A percentile compares a stretch with the other conserved stretches of the same genome.
Conservation (phyloP, 495 filamentous ascomycete species). For the Rostrohypoxylon terebratum region DNA sequence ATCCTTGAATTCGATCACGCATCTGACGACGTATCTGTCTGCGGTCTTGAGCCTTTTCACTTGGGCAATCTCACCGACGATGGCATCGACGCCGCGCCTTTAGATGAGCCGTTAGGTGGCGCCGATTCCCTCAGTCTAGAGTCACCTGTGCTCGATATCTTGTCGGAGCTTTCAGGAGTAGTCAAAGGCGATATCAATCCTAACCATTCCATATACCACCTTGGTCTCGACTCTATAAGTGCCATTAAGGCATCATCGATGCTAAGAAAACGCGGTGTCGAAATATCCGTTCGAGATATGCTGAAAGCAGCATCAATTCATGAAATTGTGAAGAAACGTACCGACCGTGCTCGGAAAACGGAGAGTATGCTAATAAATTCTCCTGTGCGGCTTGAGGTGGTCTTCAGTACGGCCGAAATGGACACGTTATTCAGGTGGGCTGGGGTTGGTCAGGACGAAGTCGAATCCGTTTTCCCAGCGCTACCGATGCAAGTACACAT, state of each 20-base stretch:
- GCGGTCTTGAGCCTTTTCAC: constrained; percentile 57
- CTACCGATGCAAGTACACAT: constrained; percentile 78
- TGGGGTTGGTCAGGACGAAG: constrained; percentile 51
- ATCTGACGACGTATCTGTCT: constrained; percentile 62
- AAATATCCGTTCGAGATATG: constrained; percentile 72
- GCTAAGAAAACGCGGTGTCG: constrained; percentile 69
- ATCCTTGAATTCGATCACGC: constrained; percentile 62
- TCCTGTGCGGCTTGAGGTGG: constrained; percentile 3
- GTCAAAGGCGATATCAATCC: constrained; percentile 69
- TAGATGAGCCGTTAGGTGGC: neutral
- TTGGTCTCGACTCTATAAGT: constrained; percentile 91
- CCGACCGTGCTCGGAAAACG: constrained; percentile 19
- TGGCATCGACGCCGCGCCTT: neutral
- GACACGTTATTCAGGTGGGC: constrained; percentile 40
- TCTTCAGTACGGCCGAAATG: constrained; percentile 53
- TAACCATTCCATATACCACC: constrained; percentile 78
- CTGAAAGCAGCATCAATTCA: constrained; percentile 71
- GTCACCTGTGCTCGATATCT: constrained; percentile 69
- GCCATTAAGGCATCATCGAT: constrained; percentile 78
- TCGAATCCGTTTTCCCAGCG: constrained; percentile 71
- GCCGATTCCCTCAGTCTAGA: constrained; percentile 11
- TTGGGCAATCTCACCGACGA: constrained; percentile 37
- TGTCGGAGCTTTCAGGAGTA: constrained; percentile 73
- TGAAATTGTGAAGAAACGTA: constrained; percentile 58
- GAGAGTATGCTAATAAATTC: neutral